Conservation (phyloP, 495 filamentous ascomycete species). For the Pseudoneurospora amorphoporcata region DNA sequence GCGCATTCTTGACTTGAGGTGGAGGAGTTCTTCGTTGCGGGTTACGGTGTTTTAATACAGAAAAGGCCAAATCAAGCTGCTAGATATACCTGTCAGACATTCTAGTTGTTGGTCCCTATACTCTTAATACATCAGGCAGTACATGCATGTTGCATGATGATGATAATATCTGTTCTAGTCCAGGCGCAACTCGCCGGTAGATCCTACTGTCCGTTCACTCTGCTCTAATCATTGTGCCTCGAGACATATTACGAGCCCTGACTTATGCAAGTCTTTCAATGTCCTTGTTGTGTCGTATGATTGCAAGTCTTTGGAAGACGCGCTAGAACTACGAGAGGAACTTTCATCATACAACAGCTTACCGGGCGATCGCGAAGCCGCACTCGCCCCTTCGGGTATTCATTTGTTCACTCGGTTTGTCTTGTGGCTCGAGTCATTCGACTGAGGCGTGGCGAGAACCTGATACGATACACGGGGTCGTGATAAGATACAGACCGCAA, state of each 20-base stretch:
- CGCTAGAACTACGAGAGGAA: not conserved
- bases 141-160: conserved; percentile 13
- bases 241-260: not conserved
- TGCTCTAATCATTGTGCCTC: not conserved
- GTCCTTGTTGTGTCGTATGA: not conserved
- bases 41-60: conserved; percentile 11
- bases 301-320: not conserved
- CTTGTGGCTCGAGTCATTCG: not conserved
- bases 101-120: conserved; percentile 5
- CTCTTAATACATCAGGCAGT: conserved; percentile 13
- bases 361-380: not conserved
- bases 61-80: conserved; percentile 6
- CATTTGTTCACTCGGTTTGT: not conserved
- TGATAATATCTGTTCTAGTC: not conserved
- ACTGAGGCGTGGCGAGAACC: not conserved
- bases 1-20: not conserved
- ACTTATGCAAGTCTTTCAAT: not conserved
- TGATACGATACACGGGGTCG: not conserved
- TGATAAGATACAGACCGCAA: not conserved
- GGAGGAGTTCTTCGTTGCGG: conserved; percentile 9
- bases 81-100: conserved; percentile 12
- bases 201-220: not conserved
- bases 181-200: not conserved
- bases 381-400: not conserved
- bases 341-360: not conserved